These are phyloP conservation scores for Colletotrichum trifolii DNA, from an alignment of 2,329 filamentous ascomycete genomes.

Conservation along the genomic window DNA sequence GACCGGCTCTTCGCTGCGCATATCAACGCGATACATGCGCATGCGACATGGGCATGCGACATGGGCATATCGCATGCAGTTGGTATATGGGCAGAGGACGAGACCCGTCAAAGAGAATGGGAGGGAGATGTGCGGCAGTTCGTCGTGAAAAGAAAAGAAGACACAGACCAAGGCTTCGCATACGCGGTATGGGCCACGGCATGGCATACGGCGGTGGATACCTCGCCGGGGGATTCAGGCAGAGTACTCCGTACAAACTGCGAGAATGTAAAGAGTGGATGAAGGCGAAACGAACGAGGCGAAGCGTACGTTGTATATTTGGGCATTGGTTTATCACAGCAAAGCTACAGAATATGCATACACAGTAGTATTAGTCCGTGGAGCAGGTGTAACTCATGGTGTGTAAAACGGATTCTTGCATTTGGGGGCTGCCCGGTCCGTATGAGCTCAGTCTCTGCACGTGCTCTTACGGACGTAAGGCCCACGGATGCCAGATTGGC, in stretches of 20 bases:
- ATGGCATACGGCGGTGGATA: too few species aligned
- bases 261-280: neutral
- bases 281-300: neutral
- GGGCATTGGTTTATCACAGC: too few species aligned
- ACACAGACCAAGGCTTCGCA: too few species aligned
- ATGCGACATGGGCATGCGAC: too few species aligned
- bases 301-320: neutral
- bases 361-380: too few species aligned
- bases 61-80: neutral
- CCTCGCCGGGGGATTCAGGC: neutral
- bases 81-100: neutral
- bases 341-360: too few species aligned
- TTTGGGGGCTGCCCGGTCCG: conserved; percentile 22
- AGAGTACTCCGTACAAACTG: neutral
- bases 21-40: too few species aligned
- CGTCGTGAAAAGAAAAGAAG: too few species aligned
- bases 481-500: conserved; percentile 7
- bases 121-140: neutral
- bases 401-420: neutral
- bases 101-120: neutral
- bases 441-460: neutral
- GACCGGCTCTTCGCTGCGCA: too few species aligned
- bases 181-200: too few species aligned
- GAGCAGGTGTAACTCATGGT: too few species aligned
- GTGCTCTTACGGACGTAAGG: conserved; percentile 25